Percentiles rank a stretch among this genome's conserved stretches.
These are phyloP conservation scores for Barbarea vulgaris DNA, from an alignment of 345 rosid species.

Conservation along the genomic window DNA sequence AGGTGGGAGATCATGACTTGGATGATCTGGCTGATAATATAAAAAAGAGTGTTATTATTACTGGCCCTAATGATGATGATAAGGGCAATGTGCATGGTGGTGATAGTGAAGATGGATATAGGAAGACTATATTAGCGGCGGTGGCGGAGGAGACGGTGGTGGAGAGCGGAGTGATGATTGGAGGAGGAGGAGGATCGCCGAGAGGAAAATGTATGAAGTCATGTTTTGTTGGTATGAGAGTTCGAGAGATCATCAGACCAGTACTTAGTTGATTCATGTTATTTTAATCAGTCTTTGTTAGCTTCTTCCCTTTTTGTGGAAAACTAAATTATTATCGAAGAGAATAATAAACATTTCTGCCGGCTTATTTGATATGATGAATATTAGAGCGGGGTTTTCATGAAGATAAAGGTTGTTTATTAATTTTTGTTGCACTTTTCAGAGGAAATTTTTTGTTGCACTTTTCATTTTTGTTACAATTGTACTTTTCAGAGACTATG, in stretches of 20 bases:
- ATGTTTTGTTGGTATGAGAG: constrained; percentile 37
- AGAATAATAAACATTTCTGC: background rate
- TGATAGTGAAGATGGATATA: constrained; percentile 27
- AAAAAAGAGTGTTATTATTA: background rate
- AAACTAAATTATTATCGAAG: background rate
- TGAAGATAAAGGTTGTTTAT: background rate
- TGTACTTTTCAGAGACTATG: constrained; percentile 16
- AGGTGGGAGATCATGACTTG: constrained; percentile 21
- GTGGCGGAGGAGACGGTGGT: constrained; percentile 27
- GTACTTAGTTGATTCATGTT: constrained; percentile 35
- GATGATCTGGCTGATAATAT: constrained; percentile 24
- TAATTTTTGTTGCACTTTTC: constrained; percentile 3
- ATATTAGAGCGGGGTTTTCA: background rate
- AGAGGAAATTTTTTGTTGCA: too few species aligned
- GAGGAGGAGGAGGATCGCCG: constrained; percentile 44
- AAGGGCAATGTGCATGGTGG: constrained; percentile 38
- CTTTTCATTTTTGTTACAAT: too few species aligned
- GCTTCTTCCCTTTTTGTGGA: constrained; percentile 1
- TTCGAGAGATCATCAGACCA: constrained; percentile 38
- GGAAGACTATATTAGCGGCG: constrained; percentile 20
- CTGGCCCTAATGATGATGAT: constrained; percentile 3
- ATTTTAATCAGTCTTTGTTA: constrained; percentile 6
- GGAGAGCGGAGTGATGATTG: constrained; percentile 26
- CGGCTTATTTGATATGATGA: constrained; percentile 27
- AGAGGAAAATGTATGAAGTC: constrained; percentile 46